phyloP scores from a whole-genome alignment of 2,329 filamentous ascomycete genomes.

The Calycina marina region DNA sequence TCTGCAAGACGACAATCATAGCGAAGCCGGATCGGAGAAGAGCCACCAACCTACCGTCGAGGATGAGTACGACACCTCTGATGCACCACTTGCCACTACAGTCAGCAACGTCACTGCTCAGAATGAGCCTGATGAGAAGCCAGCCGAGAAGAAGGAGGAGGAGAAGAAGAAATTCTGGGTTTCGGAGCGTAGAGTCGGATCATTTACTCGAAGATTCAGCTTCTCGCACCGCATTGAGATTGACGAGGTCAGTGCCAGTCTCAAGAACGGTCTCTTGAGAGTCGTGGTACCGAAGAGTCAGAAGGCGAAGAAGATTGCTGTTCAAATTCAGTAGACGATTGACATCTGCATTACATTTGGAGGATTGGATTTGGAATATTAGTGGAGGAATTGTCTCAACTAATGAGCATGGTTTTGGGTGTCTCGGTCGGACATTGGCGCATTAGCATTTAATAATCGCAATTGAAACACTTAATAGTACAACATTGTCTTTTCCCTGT shows the following conservation, averaged over 20 bases:
- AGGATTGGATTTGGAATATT: too few species aligned
- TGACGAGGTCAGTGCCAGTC: conserved; percentile 41
- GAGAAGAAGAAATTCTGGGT: conserved; percentile 52
- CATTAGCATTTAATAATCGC: too few species aligned
- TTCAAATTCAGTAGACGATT: conserved; percentile 20
- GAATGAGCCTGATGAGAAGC: conserved; percentile 26
- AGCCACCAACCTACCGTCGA: conserved; percentile 14
- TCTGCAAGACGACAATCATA: conserved; percentile 26
- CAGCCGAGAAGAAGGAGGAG: conserved; percentile 24
- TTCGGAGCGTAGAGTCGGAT: conserved; percentile 47
- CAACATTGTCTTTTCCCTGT: too few species aligned
- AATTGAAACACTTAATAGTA: too few species aligned
- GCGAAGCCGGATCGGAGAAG: conserved; percentile 18
- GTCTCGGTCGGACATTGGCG: too few species aligned
- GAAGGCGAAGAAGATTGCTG: conserved; percentile 39
- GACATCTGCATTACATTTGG: too few species aligned
- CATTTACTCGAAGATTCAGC: conserved; percentile 52
- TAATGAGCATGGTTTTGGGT: too few species aligned
- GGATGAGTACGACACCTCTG: conserved; percentile 16
- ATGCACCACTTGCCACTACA: conserved; percentile 12
- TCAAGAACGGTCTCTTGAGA: conserved; percentile 50
- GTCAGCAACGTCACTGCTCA: conserved; percentile 6
- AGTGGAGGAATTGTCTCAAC: too few species aligned
- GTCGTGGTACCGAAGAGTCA: conserved; percentile 51
- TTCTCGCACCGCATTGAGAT: conserved; percentile 51